Percentiles rank a stretch among this genome's conserved stretches.
These are phyloP conservation scores for Elaeagnus macrophylla DNA, from an alignment of 306 rosid species.

Conservation along the genomic window DNA sequence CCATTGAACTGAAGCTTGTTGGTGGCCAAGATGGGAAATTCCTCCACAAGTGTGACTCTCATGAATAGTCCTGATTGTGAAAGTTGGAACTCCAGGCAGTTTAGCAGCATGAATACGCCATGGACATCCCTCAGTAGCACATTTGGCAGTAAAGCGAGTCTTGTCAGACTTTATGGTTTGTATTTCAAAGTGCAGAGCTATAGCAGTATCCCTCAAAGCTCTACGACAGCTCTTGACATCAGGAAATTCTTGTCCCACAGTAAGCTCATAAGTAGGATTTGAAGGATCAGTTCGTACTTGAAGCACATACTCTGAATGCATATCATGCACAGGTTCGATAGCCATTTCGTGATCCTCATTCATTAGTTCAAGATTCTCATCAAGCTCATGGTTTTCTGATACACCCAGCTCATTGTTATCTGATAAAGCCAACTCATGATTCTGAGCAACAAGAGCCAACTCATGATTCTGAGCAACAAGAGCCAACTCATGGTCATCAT, in stretches of 20 bases:
- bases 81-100: slow-evolving; percentile 87
- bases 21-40: slow-evolving; percentile 78
- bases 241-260: slow-evolving; percentile 81
- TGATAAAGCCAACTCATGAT: slow-evolving; percentile 33
- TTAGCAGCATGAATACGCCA: slow-evolving; percentile 96
- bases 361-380: slow-evolving; percentile 45
- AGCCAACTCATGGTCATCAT: slow-evolving; percentile 46
- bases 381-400: slow-evolving; percentile 56
- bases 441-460: slow-evolving; percentile 41
- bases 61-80: slow-evolving; percentile 72
- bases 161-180: slow-evolving; percentile 88
- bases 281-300: slow-evolving; percentile 51
- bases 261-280: slow-evolving; percentile 45
- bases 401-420: slow-evolving; percentile 51
- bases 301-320: slow-evolving; percentile 38
- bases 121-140: slow-evolving; percentile 82
- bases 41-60: slow-evolving; percentile 76
- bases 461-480: slow-evolving; percentile 38
- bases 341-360: slow-evolving; percentile 53
- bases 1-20: slow-evolving; percentile 93
- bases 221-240: slow-evolving; percentile 88
- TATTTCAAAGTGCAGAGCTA: slow-evolving; percentile 76
- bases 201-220: slow-evolving; percentile 80
- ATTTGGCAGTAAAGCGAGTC: slow-evolving; percentile 82
- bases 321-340: slow-evolving; percentile 39